phyloP scores from a whole-genome alignment of 2,329 filamentous ascomycete species.

The Cylindrodendrum hubeiense region DNA sequence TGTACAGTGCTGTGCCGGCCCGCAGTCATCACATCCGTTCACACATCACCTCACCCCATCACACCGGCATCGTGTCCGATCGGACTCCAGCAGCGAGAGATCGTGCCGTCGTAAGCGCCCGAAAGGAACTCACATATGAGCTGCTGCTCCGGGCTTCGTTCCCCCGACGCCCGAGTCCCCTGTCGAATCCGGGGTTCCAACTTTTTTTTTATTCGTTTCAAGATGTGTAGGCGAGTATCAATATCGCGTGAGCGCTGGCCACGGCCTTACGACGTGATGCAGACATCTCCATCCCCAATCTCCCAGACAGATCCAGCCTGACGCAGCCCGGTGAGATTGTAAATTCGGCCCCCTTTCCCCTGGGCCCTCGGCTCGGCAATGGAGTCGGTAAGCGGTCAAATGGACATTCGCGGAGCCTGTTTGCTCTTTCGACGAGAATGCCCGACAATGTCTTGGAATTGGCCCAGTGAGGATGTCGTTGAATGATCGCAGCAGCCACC shows the following conservation, averaged over 20 bases:
- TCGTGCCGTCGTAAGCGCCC: constrained; percentile 7
- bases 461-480: constrained; percentile 8
- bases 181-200: background rate
- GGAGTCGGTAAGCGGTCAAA: background rate
- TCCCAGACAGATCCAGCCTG: constrained; percentile 1
- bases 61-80: constrained; percentile 16
- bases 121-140: background rate
- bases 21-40: background rate
- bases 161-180: constrained; percentile 26
- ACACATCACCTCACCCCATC: background rate
- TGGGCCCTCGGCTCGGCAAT: constrained; percentile 15
- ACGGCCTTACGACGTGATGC: constrained; percentile 22
- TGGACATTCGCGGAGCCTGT: background rate
- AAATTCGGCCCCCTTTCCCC: background rate
- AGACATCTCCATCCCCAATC: background rate
- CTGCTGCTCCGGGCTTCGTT: constrained; percentile 11
- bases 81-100: background rate
- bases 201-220: background rate
- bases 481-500: constrained; percentile 18
- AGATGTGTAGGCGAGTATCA: background rate
- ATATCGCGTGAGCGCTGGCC: constrained; percentile 21
- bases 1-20: background rate
- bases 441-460: constrained; percentile 28
- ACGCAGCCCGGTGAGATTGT: constrained; percentile 11
- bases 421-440: constrained; percentile 25